phyloP scores from a whole-genome alignment of 148 eudicot genomes.

The Heliamphora exappendiculata region DNA sequence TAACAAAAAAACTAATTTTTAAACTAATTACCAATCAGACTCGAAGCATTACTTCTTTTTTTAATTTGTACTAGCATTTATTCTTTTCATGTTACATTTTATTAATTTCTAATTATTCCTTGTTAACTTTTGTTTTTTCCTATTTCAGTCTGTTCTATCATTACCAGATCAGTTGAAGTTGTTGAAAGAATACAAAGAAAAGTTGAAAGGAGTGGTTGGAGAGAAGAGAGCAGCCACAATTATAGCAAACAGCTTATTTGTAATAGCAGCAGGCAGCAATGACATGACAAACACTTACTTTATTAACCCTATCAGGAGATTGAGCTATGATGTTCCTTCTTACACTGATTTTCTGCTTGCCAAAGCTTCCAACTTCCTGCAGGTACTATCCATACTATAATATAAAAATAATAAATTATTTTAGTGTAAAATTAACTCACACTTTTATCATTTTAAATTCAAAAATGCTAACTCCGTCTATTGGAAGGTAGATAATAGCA shows the following conservation, averaged over 20 bases:
- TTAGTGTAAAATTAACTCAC: no score
- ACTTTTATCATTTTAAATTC: no score
- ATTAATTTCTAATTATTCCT: no score
- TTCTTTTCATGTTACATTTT: no score
- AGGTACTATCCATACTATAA: no score
- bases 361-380: constrained; percentile 39
- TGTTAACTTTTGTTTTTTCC: neutral
- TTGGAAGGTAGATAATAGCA: no score
- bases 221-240: constrained; percentile 29
- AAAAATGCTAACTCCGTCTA: no score
- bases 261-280: constrained; percentile 48
- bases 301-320: constrained; percentile 17
- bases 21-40: no score
- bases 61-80: no score
- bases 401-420: no score
- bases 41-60: no score
- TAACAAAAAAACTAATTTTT: no score
- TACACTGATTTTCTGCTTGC: constrained; percentile 41
- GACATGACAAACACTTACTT: constrained; percentile 59
- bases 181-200: constrained; percentile 50
- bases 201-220: constrained; percentile 38
- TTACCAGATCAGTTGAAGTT: constrained; percentile 33
- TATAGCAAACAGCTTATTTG: constrained; percentile 26
- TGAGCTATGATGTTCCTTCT: constrained; percentile 27
- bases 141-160: constrained; percentile 34